These are phyloP conservation scores for Ashbya aceris DNA, from an alignment of 1,139 yeast genomes.

Conservation along the genomic window DNA sequence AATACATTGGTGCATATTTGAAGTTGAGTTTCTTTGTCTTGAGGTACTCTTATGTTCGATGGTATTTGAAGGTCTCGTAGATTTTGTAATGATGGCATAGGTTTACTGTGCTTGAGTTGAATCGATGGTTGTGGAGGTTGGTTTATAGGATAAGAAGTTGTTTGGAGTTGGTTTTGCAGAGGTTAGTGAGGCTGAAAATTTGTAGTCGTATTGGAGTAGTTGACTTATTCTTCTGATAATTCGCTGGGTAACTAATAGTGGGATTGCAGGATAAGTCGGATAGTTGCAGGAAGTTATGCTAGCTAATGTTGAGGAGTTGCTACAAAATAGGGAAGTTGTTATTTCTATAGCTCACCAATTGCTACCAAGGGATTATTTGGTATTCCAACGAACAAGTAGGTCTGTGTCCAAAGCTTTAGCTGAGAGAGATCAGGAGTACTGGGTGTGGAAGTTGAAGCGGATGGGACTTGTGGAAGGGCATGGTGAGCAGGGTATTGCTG, in stretches of 20 bases:
- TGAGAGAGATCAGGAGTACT: constrained; percentile 33
- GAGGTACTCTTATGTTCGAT: constrained; percentile 2
- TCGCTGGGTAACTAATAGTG: too few relatives aligned
- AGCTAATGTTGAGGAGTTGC: constrained; percentile 19
- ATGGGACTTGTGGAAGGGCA: constrained; percentile 38
- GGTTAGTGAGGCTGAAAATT: too few relatives aligned
- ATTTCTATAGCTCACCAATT: constrained; percentile 17
- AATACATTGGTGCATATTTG: constrained; percentile 53
- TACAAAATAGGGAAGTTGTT: constrained; percentile 22
- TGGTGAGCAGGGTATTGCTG: constrained; percentile 31
- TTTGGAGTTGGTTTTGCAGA: too few relatives aligned
- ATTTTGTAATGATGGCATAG: constrained; percentile 3
- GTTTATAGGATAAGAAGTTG: too few relatives aligned
- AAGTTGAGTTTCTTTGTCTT: constrained; percentile 31
- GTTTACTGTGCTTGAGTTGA: not conserved
- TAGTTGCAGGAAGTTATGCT: not conserved
- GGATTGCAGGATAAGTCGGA: too few relatives aligned
- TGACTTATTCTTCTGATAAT: too few relatives aligned
- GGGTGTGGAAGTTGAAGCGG: constrained; percentile 42
- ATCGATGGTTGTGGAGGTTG: too few relatives aligned
- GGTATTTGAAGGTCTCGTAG: constrained; percentile 2
- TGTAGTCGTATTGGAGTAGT: too few relatives aligned
- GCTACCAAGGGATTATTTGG: constrained; percentile 27
- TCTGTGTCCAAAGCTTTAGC: constrained; percentile 31
- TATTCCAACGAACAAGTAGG: constrained; percentile 23